These are phyloP conservation scores for Didymella sp. DNA, from an alignment of 2,329 filamentous ascomycete species.

Conservation along the genomic window DNA sequence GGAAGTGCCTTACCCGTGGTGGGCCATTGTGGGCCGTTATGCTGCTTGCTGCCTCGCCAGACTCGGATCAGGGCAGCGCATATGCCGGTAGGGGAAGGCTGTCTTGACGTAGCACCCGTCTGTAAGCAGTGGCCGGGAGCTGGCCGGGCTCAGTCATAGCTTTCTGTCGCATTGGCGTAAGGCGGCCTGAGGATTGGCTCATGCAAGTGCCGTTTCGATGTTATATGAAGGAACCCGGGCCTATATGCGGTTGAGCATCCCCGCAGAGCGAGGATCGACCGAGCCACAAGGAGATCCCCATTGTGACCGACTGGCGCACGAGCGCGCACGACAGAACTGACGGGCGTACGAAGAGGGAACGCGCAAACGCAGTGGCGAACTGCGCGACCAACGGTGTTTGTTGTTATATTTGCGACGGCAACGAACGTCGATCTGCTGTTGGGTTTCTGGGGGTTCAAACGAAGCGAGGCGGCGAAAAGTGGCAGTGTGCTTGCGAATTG, in stretches of 20 bases:
- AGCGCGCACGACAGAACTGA: slow-evolving; percentile 33
- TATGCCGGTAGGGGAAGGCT: slow-evolving; percentile 44
- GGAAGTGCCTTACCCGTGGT: slow-evolving; percentile 36
- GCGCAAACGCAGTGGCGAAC: slow-evolving; percentile 30
- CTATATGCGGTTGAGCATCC: slow-evolving; percentile 51
- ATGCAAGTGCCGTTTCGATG: slow-evolving; percentile 52
- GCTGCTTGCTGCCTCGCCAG: slow-evolving; percentile 34
- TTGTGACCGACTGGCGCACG: slow-evolving; percentile 41
- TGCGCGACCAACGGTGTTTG: slow-evolving; percentile 12
- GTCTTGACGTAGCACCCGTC: slow-evolving; percentile 49
- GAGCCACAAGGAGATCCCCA: slow-evolving; percentile 46
- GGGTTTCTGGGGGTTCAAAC: slow-evolving; percentile 10
- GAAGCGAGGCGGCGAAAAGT: slow-evolving; percentile 28
- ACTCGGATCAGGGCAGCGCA: slow-evolving; percentile 27
- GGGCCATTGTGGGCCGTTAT: slow-evolving; percentile 33
- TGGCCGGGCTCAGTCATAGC: slow-evolving; percentile 36
- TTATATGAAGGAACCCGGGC: slow-evolving; percentile 40
- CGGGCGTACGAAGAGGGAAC: slow-evolving; percentile 32
- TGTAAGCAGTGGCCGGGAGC: slow-evolving; percentile 40
- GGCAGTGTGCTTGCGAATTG: slow-evolving; percentile 17
- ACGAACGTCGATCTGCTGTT: slow-evolving; percentile 8
- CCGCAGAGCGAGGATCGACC: slow-evolving; percentile 43
- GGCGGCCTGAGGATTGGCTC: slow-evolving; percentile 48
- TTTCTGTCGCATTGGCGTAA: slow-evolving; percentile 49
- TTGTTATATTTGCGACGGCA: slow-evolving; percentile 17